Percentiles rank a stretch among this genome's conserved stretches.
These are phyloP conservation scores for Chlamydomonas incerta DNA, from an alignment of 139 green algal genomes.

Conservation along the genomic window DNA sequence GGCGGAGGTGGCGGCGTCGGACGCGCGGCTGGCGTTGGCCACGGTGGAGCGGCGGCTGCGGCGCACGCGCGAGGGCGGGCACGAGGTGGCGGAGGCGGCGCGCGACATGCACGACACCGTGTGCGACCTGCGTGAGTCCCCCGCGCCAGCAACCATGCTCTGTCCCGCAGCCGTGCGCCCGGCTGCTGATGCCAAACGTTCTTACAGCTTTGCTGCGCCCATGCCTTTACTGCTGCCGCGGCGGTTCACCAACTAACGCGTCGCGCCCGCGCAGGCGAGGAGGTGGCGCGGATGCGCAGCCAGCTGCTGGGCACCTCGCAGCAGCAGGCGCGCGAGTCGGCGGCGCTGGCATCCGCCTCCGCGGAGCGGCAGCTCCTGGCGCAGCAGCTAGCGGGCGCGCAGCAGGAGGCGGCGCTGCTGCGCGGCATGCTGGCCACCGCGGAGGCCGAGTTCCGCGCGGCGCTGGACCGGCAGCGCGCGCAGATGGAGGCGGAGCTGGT, in stretches of 20 bases:
- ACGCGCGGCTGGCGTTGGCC: conserved; percentile 29
- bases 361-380: conserved; percentile 28
- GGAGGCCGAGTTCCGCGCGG: conserved; percentile 27
- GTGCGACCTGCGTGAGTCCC: conserved; percentile 38
- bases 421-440: conserved; percentile 29
- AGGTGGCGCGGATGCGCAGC: conserved; percentile 24
- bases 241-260: too few species aligned
- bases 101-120: conserved; percentile 36
- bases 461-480: conserved; percentile 23
- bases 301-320: conserved; percentile 14
- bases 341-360: neutral
- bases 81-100: conserved; percentile 41
- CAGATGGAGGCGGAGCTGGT: conserved; percentile 15
- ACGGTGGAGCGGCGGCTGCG: conserved; percentile 43
- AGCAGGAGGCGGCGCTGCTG: conserved; percentile 32
- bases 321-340: conserved; percentile 6
- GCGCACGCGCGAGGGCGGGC: conserved; percentile 33
- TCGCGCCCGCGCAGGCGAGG: too few species aligned
- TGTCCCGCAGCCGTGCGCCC: too few species aligned
- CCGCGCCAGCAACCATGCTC: too few species aligned
- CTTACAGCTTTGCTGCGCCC: too few species aligned
- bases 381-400: conserved; percentile 30
- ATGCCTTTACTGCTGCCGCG: too few species aligned
- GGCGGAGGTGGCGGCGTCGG: neutral
- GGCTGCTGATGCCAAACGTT: too few species aligned